Conservation (phyloP, 1,284 basidiomycete species). For the Ganoderma resinaceum region DNA sequence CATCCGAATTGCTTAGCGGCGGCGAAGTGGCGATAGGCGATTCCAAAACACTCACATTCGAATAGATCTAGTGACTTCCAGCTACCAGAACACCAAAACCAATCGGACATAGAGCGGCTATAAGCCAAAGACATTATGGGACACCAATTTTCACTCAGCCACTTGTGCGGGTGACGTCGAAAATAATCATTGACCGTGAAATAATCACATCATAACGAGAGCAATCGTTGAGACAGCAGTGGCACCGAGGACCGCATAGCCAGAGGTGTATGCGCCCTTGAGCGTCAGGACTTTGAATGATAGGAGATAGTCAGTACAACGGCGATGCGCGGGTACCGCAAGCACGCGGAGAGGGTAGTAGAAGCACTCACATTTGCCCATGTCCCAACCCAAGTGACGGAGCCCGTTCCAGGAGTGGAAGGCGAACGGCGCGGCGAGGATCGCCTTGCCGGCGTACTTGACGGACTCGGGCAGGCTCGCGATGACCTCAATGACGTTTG, state of each 20-base stretch:
- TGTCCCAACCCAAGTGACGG: conserved; percentile 93
- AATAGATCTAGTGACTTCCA: neutral
- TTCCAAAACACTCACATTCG: neutral
- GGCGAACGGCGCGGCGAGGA: conserved; percentile 85
- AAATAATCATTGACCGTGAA: neutral
- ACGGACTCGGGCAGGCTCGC: conserved; percentile 72
- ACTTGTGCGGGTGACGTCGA: neutral
- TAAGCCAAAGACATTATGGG: neutral
- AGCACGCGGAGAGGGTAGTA: conserved; percentile 1
- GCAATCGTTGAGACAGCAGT: conserved; percentile 79
- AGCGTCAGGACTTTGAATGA: conserved; percentile 73
- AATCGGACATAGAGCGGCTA: neutral
- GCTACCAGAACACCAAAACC: neutral
- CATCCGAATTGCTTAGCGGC: too few relatives aligned
- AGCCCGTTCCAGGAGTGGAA: conserved; percentile 94
- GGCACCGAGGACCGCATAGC: conserved; percentile 86
- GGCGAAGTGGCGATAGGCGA: neutral
- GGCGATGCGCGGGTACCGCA: neutral
- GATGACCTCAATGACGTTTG: conserved; percentile 79
- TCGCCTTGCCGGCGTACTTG: conserved; percentile 78
- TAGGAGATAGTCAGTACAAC: neutral
- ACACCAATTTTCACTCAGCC: neutral
- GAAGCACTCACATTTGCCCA: conserved; percentile 79
- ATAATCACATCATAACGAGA: conserved; percentile 41
- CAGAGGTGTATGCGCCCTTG: conserved; percentile 81